Conservation (phyloP, 192 early-diverging fungal genomes). For the Coemansia sp. region DNA sequence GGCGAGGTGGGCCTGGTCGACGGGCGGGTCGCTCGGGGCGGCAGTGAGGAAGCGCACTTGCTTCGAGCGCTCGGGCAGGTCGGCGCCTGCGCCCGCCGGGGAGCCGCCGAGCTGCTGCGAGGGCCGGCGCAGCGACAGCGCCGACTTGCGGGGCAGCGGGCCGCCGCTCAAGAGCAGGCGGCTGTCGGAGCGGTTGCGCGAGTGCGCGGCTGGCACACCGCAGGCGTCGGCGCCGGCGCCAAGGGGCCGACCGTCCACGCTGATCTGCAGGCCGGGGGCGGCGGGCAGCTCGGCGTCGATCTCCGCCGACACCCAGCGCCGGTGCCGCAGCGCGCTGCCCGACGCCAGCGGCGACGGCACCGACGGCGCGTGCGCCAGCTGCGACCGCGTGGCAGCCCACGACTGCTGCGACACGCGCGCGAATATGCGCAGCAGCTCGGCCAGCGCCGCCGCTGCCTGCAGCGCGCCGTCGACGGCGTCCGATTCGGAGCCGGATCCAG, state of each 20-base stretch:
- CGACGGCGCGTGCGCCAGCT: slow-evolving; percentile 32
- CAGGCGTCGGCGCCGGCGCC: not conserved
- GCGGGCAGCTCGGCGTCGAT: slow-evolving; percentile 21
- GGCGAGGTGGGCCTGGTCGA: slow-evolving; percentile 36
- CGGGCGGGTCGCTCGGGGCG: slow-evolving; percentile 4
- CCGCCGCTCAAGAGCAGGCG: slow-evolving; percentile 14
- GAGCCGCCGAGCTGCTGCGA: slow-evolving; percentile 1
- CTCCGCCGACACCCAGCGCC: slow-evolving; percentile 52
- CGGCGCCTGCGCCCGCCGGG: not conserved
- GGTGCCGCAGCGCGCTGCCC: slow-evolving; percentile 28
- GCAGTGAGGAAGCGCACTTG: slow-evolving; percentile 42
- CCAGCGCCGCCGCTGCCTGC: slow-evolving; percentile 20
- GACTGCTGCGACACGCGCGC: slow-evolving; percentile 32
- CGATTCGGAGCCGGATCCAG: slow-evolving; percentile 15
- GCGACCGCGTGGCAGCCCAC: slow-evolving; percentile 23
- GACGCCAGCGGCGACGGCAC: slow-evolving; percentile 40
- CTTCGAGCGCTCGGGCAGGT: slow-evolving; percentile 35
- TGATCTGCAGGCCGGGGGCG: slow-evolving; percentile 2
- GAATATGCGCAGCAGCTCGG: slow-evolving; percentile 38
- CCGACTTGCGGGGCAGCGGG: slow-evolving; percentile 28
- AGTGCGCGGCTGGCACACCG: slow-evolving; percentile 13
- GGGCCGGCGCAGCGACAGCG: slow-evolving; percentile 24
- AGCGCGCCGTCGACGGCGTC: slow-evolving; percentile 16
- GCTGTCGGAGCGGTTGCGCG: slow-evolving; percentile 47
- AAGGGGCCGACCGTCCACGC: slow-evolving; percentile 11